Conservation (phyloP, 257 asterid species). For the Ilex aquifolium region DNA sequence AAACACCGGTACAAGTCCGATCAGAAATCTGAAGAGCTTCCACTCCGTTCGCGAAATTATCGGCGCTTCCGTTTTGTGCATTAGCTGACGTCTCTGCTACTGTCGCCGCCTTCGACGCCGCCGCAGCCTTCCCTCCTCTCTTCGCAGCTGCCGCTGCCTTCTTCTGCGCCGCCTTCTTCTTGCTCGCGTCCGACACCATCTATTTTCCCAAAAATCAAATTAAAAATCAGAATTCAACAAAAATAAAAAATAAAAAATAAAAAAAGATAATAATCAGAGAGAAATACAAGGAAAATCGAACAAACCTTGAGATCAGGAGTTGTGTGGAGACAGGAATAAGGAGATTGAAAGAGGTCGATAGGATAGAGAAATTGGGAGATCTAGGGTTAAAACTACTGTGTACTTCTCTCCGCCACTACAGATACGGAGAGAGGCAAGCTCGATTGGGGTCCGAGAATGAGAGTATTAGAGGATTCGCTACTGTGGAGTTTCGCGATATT, state of each 20-base stretch:
- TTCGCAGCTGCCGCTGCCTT: not conserved
- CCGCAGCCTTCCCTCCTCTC: not conserved
- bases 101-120: not conserved
- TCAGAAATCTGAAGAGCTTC: not conserved
- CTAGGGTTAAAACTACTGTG: no score
- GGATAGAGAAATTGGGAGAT: no score
- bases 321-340: not conserved
- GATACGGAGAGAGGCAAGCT: no score
- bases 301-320: not conserved
- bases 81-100: not conserved
- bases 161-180: slow-evolving; percentile 6
- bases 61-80: not conserved
- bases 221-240: not conserved
- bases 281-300: no score
- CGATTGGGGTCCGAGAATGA: no score
- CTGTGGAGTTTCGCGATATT: no score
- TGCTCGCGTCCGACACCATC: slow-evolving; percentile 2
- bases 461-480: no score
- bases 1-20: slow-evolving; percentile 1
- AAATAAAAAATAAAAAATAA: not conserved
- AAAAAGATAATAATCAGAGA: not conserved
- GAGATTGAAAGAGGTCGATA: not conserved
- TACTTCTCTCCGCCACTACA: no score
- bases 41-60: not conserved
- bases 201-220: not conserved